Evolutionary conservation across 805 yeast species (phyloP), one percentile per base, ranked within the genome.

Genomic region (Yarrowia keelungensis): DNA sequence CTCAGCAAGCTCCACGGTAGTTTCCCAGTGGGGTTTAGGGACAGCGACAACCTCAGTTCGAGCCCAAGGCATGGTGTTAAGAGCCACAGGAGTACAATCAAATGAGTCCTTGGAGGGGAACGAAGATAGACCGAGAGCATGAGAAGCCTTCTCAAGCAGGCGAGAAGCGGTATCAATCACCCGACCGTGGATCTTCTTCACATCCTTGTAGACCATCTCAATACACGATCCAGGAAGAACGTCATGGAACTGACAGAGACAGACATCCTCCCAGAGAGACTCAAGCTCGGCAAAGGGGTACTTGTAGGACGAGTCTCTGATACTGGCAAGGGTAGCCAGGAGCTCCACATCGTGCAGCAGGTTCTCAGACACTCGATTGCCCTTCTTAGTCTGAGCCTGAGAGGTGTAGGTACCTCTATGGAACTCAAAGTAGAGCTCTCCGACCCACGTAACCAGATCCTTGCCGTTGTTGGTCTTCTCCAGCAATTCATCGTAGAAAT

Each of bases 321-420:
- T 74, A 0, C 97, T 90, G 1, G 91, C 88, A 71, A 89, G 80
- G 1, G 97, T 86, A 0, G 97, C 93, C 69, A 92, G 77, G 75
- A 85, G 86, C 80, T 94, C 99, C 71, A 94, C 80, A 79, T 93
- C 98, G 75, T 90, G 96, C 74, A 94, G 81, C 73, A 89, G 82
- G 50, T 87, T 79, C 79, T 94, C 98, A 11, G 88, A 82, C 35
- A 83, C 78, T 74, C 99, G 84, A 87, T 92, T 91, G 74, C 87
- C 84, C 74, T 86, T 86, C 80, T 94, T 94, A 49, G 91, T 89
- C 70, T 86, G 86, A 0, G 97, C 96, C 77, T 94, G 99, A 0
- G 97, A 86, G 3, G 99, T 95, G 78, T 94, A 94, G 0, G 98
- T 95, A 67, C 99, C 99, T 76, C 99, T 87, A 78, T 94, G 99